These are phyloP conservation scores for Adansonia rubrostipa DNA, from an alignment of 441 rosid species.

Conservation along the genomic window DNA sequence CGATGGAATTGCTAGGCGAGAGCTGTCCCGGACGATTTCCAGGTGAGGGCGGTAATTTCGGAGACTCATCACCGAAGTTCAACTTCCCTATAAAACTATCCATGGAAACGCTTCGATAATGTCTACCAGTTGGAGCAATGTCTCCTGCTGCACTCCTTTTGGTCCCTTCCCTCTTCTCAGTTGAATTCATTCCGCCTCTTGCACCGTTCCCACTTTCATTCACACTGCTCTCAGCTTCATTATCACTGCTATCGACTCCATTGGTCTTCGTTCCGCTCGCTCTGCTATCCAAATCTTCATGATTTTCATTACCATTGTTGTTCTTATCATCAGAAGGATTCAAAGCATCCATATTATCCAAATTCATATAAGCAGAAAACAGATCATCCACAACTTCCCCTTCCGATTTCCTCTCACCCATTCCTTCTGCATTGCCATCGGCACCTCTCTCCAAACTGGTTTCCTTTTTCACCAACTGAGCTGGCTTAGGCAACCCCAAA, in stretches of 20 bases:
- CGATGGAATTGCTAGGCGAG: conserved; percentile 68
- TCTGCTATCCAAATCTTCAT: conserved; percentile 86
- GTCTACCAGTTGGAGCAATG: conserved; percentile 68
- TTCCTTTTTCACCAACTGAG: conserved; percentile 75
- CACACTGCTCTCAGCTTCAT: conserved; percentile 80
- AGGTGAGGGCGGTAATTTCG: conserved; percentile 78
- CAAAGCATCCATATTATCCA: conserved; percentile 77
- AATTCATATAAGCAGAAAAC: conserved; percentile 90
- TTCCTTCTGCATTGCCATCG: conserved; percentile 58
- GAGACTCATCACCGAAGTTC: conserved; percentile 75
- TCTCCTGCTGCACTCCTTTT: conserved; percentile 83
- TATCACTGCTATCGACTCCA: conserved; percentile 84
- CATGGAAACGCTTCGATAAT: conserved; percentile 87
- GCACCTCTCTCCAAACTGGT: conserved; percentile 54
- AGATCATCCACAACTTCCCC: conserved; percentile 83
- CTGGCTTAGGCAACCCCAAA: conserved; percentile 49
- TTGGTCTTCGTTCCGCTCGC: conserved; percentile 86
- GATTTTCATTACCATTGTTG: conserved; percentile 58
- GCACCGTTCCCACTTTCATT: conserved; percentile 61
- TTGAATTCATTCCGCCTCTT: conserved; percentile 46
- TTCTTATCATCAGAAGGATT: conserved; percentile 83
- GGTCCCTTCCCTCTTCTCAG: conserved; percentile 68
- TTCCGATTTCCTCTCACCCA: conserved; percentile 73
- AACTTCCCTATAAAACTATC: conserved; percentile 89
- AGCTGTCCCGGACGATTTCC: conserved; percentile 63